Evolutionary conservation across 108 stramenopile species (phyloP).

Genomic region (Epithemia pelagica): DNA sequence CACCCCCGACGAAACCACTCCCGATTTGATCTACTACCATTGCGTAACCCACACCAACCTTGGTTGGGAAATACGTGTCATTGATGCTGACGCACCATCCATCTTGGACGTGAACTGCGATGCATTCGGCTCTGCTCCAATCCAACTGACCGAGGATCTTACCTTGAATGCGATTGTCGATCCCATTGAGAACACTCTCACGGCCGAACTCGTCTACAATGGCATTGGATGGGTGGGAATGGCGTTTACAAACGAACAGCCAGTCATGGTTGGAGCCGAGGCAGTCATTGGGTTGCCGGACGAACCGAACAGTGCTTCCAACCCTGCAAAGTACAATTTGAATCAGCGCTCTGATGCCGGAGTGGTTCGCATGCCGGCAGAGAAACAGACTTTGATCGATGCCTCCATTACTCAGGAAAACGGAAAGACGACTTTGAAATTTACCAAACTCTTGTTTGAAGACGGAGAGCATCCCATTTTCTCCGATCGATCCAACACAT

Average conservation of each 20-base stretch:
- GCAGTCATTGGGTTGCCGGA: slow-evolving; percentile 56
- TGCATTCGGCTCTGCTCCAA: neutral
- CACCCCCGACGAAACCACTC: slow-evolving; percentile 18
- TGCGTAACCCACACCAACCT: slow-evolving; percentile 22
- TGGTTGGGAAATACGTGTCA: slow-evolving; percentile 17
- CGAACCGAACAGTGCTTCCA: slow-evolving; percentile 15
- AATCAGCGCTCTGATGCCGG: slow-evolving; percentile 13
- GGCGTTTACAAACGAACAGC: slow-evolving; percentile 22
- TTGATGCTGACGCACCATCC: slow-evolving; percentile 7
- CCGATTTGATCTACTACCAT: slow-evolving; percentile 20
- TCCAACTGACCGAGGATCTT: neutral
- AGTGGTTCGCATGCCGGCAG: slow-evolving; percentile 22
- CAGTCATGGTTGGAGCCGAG: slow-evolving; percentile 36
- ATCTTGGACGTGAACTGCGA: slow-evolving; percentile 10
- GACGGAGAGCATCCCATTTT: slow-evolving; percentile 35
- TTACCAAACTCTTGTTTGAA: slow-evolving; percentile 56
- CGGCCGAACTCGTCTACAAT: slow-evolving; percentile 11
- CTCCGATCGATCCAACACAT: slow-evolving; percentile 22
- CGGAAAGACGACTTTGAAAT: slow-evolving; percentile 40
- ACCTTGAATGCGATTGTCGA: slow-evolving; percentile 16
- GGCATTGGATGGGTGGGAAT: slow-evolving; percentile 31
- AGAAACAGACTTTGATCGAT: slow-evolving; percentile 47
- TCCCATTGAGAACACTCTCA: slow-evolving; percentile 22
- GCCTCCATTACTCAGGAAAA: slow-evolving; percentile 30
- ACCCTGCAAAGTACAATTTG: slow-evolving; percentile 43